Conservation (phyloP, 371 early-diverging fungal species). For the Mortierella sp. region DNA sequence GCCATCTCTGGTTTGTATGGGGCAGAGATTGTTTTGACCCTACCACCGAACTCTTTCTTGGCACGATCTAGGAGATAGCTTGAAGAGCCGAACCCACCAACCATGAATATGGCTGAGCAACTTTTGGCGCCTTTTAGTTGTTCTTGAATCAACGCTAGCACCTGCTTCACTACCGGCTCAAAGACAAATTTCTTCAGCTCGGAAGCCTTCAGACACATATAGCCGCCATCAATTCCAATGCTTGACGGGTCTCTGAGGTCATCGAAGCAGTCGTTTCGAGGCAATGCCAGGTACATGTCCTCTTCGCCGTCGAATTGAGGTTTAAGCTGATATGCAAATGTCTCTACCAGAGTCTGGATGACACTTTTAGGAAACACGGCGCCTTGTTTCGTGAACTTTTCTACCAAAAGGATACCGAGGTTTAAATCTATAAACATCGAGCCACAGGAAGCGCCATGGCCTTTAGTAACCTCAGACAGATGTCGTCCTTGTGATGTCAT, state of each 20-base stretch:
- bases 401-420: conserved; percentile 56
- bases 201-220: conserved; percentile 12
- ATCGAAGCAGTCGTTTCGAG: conserved; percentile 55
- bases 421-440: conserved; percentile 52
- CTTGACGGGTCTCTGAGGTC: conserved; percentile 49
- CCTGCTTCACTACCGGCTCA: conserved; percentile 65
- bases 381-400: conserved; percentile 58
- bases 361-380: conserved; percentile 58
- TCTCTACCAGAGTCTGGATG: conserved; percentile 63
- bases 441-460: conserved; percentile 32
- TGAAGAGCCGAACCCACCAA: conserved; percentile 62
- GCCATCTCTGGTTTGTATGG: no score
- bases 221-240: conserved; percentile 29
- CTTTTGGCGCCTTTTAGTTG: conserved; percentile 48
- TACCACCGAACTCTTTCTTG: conserved; percentile 44
- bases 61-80: conserved; percentile 57
- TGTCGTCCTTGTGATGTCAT: not conserved
- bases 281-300: conserved; percentile 60
- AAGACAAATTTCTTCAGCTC: conserved; percentile 53
- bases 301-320: conserved; percentile 65
- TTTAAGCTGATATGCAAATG: conserved; percentile 62
- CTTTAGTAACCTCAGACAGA: not conserved
- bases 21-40: conserved; percentile 14
- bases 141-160: conserved; percentile 57
- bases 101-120: conserved; percentile 39